Percentiles rank a stretch among this genome's conserved stretches.
Conservation (phyloP, 2,329 filamentous ascomycete genomes). For the Trichocomaceae sp. region DNA sequence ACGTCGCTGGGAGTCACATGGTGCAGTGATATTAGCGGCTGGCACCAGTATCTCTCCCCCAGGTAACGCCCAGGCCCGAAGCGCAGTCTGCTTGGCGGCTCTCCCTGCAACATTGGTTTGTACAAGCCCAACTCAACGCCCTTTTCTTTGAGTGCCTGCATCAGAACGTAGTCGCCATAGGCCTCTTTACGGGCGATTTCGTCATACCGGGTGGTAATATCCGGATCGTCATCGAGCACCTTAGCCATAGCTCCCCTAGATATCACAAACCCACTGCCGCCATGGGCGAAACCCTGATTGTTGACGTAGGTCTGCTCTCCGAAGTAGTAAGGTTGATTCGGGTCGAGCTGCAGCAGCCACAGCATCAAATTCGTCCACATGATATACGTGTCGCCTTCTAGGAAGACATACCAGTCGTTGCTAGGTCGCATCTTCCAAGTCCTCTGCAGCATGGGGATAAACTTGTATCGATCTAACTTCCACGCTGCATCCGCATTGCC, state of each 20-base stretch:
- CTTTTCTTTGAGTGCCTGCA: constrained; percentile 44
- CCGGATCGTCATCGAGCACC: constrained; percentile 39
- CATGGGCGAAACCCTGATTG: constrained; percentile 47
- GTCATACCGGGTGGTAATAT: constrained; percentile 46
- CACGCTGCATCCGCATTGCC: constrained; percentile 38
- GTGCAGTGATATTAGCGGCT: constrained; percentile 53
- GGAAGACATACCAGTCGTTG: constrained; percentile 55
- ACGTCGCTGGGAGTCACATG: constrained; percentile 50
- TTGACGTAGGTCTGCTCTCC: constrained; percentile 45
- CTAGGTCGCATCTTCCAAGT: constrained; percentile 45
- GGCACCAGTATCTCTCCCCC: constrained; percentile 45
- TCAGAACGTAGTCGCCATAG: constrained; percentile 50
- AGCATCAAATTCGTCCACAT: constrained; percentile 48
- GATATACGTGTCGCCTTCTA: constrained; percentile 55
- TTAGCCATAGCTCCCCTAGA: constrained; percentile 48
- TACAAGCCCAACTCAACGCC: constrained; percentile 36
- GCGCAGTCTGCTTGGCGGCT: constrained; percentile 48
- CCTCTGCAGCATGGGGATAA: constrained; percentile 54
- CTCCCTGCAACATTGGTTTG: constrained; percentile 51
- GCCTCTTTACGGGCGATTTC: constrained; percentile 36
- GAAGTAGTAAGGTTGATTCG: constrained; percentile 42
- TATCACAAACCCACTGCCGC: constrained; percentile 48
- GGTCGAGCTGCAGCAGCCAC: constrained; percentile 44
- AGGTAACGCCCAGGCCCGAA: constrained; percentile 25
- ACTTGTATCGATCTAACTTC: constrained; percentile 58